Percentiles rank a stretch among this genome's conserved stretches.
Evolutionary conservation across 371 early-diverging fungal genomes (phyloP).

Genomic region (Mortierella sp.): DNA sequence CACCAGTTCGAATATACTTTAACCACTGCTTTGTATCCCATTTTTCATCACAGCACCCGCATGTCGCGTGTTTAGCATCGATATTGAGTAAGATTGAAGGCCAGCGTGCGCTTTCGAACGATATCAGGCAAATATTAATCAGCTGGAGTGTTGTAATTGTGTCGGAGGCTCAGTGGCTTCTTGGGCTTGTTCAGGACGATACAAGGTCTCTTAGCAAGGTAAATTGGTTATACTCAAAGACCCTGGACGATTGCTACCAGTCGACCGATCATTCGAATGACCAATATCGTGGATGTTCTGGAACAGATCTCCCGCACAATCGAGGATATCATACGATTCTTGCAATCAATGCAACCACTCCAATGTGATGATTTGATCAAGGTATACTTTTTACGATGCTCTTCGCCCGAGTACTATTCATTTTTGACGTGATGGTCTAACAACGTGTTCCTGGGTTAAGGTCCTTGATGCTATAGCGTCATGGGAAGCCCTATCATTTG

Average conservation of each 20-base stretch:
- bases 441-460: constrained; percentile 1
- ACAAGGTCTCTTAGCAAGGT: constrained; percentile 21
- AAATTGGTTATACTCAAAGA: neutral
- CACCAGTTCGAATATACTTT: no score
- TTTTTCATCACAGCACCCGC: constrained; percentile 19
- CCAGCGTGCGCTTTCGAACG: neutral
- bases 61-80: constrained; percentile 29
- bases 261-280: neutral
- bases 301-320: constrained; percentile 26
- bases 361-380: constrained; percentile 13
- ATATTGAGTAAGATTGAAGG: neutral
- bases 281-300: neutral
- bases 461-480: constrained; percentile 21
- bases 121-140: constrained; percentile 9
- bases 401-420: neutral
- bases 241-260: no score
- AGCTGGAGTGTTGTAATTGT: constrained; percentile 37
- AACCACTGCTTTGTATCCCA: neutral
- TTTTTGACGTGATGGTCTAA: neutral
- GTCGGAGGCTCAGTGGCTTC: constrained; percentile 21
- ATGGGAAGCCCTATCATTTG: constrained; percentile 17
- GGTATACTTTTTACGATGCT: neutral
- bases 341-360: constrained; percentile 24
- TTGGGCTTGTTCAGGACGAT: constrained; percentile 10
- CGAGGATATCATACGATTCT: constrained; percentile 17